Evolutionary conservation across 2,329 filamentous ascomycete genomes (phyloP).

Genomic region (Colletotrichum destructivum): DNA sequence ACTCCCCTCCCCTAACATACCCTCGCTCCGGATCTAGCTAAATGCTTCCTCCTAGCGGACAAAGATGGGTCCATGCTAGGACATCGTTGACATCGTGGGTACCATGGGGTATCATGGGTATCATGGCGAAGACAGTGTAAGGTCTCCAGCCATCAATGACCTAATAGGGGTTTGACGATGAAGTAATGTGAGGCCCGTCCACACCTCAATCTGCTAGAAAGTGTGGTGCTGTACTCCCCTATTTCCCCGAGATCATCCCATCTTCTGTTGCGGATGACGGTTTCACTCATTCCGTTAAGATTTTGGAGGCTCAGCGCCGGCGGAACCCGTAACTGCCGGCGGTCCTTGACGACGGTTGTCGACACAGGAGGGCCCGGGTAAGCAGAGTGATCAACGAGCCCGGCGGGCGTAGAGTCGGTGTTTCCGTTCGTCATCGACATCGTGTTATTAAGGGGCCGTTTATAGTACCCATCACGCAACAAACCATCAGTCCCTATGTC

Average conservation of each 20-base stretch:
- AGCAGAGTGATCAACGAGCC: neutral
- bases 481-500: neutral
- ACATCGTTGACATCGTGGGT: neutral
- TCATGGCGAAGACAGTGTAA: neutral
- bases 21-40: slow-evolving; percentile 35
- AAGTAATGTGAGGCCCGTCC: slow-evolving; percentile 13
- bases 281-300: slow-evolving; percentile 31
- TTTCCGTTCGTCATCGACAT: slow-evolving; percentile 3
- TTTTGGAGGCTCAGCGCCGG: slow-evolving; percentile 3
- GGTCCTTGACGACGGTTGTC: neutral
- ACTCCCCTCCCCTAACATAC: neutral
- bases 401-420: neutral
- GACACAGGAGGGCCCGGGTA: slow-evolving; percentile 9
- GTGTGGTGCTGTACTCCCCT: neutral
- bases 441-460: neutral
- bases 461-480: neutral
- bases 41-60: slow-evolving; percentile 4
- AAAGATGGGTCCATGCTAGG: neutral
- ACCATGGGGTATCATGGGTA: neutral
- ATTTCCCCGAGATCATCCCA: slow-evolving; percentile 15
- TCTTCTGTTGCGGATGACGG: slow-evolving; percentile 27
- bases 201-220: slow-evolving; percentile 16
- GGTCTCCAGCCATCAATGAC: neutral
- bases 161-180: neutral
- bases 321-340: slow-evolving; percentile 21